Percentiles rank a stretch among this genome's conserved stretches.
Conservation (phyloP, 768 basidiomycete genomes). For the Dentipellis sp. region DNA sequence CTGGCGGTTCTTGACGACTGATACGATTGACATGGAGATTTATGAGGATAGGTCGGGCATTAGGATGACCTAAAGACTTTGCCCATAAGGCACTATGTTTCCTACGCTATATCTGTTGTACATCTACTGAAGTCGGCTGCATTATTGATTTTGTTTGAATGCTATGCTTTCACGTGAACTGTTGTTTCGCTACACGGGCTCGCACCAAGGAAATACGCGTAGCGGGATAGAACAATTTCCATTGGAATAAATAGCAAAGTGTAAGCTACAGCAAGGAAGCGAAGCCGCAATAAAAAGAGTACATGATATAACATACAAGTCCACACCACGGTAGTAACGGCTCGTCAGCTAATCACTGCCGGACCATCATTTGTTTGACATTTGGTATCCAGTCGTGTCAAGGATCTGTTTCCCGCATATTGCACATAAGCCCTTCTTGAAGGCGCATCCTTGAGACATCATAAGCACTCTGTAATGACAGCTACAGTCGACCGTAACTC, state of each 20-base stretch:
- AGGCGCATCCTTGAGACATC: slow-evolving; percentile 60
- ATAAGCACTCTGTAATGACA: not conserved
- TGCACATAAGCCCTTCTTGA: slow-evolving; percentile 78
- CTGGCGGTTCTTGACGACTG: slow-evolving; percentile 74
- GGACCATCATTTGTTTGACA: slow-evolving; percentile 63
- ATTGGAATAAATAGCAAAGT: not conserved
- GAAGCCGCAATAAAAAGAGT: no score
- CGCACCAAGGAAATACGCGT: not conserved
- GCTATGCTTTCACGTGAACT: not conserved
- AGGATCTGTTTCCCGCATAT: slow-evolving; percentile 85
- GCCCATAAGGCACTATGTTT: not conserved
- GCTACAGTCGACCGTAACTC: slow-evolving; percentile 18
- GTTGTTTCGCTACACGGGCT: not conserved
- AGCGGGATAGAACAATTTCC: not conserved
- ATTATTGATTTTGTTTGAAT: not conserved
- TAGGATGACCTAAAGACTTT: slow-evolving; percentile 8
- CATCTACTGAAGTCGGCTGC: not conserved
- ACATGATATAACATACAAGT: no score
- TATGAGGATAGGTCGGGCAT: slow-evolving; percentile 40
- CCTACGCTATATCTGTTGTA: no score
- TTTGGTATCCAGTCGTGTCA: slow-evolving; percentile 74
- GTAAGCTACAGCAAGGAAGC: not conserved
- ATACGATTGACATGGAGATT: slow-evolving; percentile 86
- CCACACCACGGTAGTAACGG: no score
- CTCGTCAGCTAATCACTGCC: no score